Percentiles rank a stretch among this genome's conserved stretches.
Conservation (phyloP, 2,329 filamentous ascomycete species). For the Trichoderma atrobrunneum region DNA sequence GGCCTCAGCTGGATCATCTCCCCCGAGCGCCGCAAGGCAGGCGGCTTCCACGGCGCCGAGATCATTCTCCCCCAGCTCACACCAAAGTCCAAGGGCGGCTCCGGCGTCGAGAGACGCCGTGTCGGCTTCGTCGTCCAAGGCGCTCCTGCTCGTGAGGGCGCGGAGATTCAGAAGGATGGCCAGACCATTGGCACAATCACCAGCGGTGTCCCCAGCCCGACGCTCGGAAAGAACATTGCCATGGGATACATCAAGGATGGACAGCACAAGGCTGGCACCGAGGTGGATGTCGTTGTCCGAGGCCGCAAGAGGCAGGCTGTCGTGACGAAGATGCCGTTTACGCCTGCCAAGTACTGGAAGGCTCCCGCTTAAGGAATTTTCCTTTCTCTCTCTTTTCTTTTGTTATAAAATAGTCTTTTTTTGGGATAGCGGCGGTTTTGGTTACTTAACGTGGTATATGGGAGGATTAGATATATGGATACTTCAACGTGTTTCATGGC, state of each 20-base stretch:
- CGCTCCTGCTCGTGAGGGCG: constrained; percentile 86
- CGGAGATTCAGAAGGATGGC: constrained; percentile 66
- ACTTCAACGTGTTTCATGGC: constrained; percentile 25
- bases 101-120: constrained; percentile 67
- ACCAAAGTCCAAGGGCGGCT: constrained; percentile 67
- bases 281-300: constrained; percentile 73
- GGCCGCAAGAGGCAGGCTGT: constrained; percentile 72
- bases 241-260: constrained; percentile 90
- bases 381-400: background rate
- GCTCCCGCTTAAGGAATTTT: background rate
- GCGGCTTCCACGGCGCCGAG: constrained; percentile 82
- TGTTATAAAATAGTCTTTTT: background rate
- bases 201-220: constrained; percentile 85
- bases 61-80: constrained; percentile 74
- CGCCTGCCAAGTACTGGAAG: constrained; percentile 70
- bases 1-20: constrained; percentile 75
- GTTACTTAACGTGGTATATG: constrained; percentile 15
- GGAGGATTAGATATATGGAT: constrained; percentile 16
- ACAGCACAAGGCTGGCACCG: constrained; percentile 78
- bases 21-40: constrained; percentile 64
- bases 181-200: constrained; percentile 76
- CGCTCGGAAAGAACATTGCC: constrained; percentile 83
- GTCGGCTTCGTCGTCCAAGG: constrained; percentile 81
- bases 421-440: constrained; percentile 3
- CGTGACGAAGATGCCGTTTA: constrained; percentile 87